phyloP scores from a whole-genome alignment of 1,284 basidiomycete genomes.

The Ustilago curta region DNA sequence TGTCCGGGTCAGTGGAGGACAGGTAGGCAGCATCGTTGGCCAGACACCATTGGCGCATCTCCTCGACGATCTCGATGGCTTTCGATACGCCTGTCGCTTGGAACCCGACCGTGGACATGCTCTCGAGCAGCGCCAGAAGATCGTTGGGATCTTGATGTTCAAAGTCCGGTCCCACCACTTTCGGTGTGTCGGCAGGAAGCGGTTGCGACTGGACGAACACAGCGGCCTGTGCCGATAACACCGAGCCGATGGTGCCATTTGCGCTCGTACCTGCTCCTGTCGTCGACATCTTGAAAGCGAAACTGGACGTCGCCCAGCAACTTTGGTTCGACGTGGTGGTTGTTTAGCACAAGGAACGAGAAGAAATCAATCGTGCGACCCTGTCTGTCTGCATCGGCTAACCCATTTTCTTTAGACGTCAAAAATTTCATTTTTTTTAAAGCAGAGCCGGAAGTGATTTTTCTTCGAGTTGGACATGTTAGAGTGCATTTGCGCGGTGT shows the following conservation, averaged over 20 bases:
- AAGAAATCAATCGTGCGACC: constrained; percentile 25
- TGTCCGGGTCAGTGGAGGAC: constrained; percentile 43
- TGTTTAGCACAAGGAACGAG: not conserved
- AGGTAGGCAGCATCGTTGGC: constrained; percentile 43
- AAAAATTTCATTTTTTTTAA: constrained; percentile 10
- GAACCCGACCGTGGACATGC: constrained; percentile 92
- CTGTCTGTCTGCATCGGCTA: constrained; percentile 19
- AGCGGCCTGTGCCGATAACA: constrained; percentile 53
- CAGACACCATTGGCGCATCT: constrained; percentile 74
- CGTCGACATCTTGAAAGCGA: constrained; percentile 13
- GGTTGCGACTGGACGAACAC: constrained; percentile 54
- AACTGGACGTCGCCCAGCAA: not conserved
- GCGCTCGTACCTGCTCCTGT: not conserved
- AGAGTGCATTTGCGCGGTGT: not conserved
- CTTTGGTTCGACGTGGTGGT: not conserved
- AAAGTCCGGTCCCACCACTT: constrained; percentile 87
- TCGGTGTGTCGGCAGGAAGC: constrained; percentile 51
- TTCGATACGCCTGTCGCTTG: constrained; percentile 90
- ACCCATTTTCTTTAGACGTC: not conserved
- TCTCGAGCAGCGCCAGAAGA: constrained; percentile 75
- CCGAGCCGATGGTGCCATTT: constrained; percentile 15
- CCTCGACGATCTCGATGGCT: constrained; percentile 89
- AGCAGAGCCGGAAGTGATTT: too few species aligned
- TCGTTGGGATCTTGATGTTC: constrained; percentile 79
- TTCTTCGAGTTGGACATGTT: not conserved